Base-by-base conservation (phyloP, 2,329 filamentous ascomycete genomes). In the Botryosphaeria dothidea region DNA sequence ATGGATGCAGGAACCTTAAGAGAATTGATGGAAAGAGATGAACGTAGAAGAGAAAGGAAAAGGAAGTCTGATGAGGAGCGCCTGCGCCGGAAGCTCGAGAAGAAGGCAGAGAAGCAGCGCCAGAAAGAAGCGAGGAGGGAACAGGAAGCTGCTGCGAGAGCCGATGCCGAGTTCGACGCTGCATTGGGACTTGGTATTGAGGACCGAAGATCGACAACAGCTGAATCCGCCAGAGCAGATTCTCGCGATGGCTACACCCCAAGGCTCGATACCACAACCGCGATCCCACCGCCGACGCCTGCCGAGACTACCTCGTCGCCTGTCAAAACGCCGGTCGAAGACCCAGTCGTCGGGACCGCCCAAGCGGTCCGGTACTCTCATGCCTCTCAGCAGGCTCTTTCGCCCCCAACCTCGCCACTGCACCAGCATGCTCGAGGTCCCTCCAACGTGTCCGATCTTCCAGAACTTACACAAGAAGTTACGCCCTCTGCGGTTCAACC, bases 1-100 rank as follows among this genome's bases (percentile, higher is more conserved):
- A 83, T 99, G 63, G 92, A 92, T 77, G 91, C 95, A 3, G 87
- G 90, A 61, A 93, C 92, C 70, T 77, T 99, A 43, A 86, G 94
- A 66, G 91, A 96, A 74, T 83, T 98, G 31, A 90, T 99, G 86
- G 95, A 99, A 71, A 84, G 95, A 66, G 95, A 99, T 73, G 85
- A 89, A 69, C 87, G 93, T 71, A 86, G 95, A 65, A 88, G 86
- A 68, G 92, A 97, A 69, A 88, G 88, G 74, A 93, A 91, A 78
- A 86, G 85, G 62, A 82, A 85, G 65, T 84, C 84, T 41, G 90
- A 94, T 23, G 86, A 88, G 67, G 88, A 92, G 67, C 87, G 85
- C 68, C 78, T 89, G 25, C 87, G 90, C 69, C 84, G 85, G 62
- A 87, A 85, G 65, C 79, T 95, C 25, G 84, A 88, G 45, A 84